Conservation (phyloP, 78 protist genomes). For the Dictyostelium purpureum region DNA sequence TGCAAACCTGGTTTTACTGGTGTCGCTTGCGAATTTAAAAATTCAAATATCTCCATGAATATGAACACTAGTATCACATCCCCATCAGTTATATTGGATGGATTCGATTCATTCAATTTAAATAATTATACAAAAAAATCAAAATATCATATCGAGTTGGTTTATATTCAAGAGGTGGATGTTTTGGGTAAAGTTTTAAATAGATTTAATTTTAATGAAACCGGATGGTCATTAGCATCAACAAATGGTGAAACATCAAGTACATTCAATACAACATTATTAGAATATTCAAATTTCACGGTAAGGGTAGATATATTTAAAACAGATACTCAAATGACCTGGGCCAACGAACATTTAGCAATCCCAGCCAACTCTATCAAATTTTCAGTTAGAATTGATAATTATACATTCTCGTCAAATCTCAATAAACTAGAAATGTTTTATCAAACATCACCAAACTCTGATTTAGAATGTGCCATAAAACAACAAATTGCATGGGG, state of each 20-base stretch:
- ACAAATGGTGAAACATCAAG: background rate
- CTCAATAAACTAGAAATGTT: background rate
- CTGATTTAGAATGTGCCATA: background rate
- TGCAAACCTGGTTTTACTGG: conserved; percentile 29
- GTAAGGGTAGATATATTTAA: background rate
- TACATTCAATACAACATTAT: background rate
- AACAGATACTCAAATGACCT: background rate
- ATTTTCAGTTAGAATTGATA: conserved; percentile 6
- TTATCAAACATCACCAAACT: background rate
- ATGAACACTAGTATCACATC: background rate
- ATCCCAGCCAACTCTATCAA: conserved; percentile 1
- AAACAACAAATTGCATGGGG: conserved; percentile 5
- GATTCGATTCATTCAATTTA: background rate
- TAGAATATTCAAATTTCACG: background rate
- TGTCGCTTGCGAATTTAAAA: background rate
- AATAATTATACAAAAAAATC: background rate
- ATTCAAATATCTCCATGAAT: background rate
- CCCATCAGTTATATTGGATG: background rate
- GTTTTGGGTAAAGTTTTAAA: background rate
- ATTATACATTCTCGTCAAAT: background rate
- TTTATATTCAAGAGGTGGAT: background rate
- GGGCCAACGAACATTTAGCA: background rate
- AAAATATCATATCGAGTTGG: background rate
- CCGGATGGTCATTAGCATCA: background rate
- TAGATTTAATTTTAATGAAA: background rate